phyloP scores from a whole-genome alignment of 768 basidiomycete species.

The Trametes villosa region DNA sequence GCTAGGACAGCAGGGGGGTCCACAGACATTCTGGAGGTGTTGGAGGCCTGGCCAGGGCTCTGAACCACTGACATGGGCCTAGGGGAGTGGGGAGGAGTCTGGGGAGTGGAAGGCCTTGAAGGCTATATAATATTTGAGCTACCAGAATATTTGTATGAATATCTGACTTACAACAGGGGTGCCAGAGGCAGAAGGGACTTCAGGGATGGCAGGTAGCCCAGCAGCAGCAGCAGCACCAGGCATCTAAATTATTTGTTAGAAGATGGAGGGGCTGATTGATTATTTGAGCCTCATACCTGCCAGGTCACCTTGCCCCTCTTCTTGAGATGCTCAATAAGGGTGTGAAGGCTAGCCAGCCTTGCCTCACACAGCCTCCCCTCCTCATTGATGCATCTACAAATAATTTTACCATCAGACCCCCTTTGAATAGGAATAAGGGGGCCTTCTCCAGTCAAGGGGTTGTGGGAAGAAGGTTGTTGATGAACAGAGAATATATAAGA shows the following conservation, averaged over 20 bases:
- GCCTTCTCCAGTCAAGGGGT: no score
- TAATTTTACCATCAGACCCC: not conserved
- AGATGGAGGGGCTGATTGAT: not conserved
- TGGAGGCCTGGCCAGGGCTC: not conserved
- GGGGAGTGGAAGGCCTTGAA: not conserved
- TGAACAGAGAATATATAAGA: conserved; percentile 1
- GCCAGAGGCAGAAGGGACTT: not conserved
- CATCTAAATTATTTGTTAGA: not conserved
- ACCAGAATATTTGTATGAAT: not conserved
- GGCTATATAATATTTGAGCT: not conserved
- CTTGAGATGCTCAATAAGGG: not conserved
- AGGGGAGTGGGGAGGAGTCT: not conserved
- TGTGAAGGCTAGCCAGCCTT: not conserved
- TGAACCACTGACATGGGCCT: not conserved
- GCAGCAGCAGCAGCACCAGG: not conserved
- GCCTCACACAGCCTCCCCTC: not conserved
- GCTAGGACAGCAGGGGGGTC: not conserved
- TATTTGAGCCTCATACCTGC: not conserved
- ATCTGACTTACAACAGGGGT: not conserved
- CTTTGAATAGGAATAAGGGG: not conserved
- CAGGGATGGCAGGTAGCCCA: not conserved
- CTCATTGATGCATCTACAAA: conserved; percentile 3
- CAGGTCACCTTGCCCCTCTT: not conserved
- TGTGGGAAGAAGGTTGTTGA: not conserved
- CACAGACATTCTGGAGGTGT: not conserved